Evolutionary conservation across 139 green algal species (phyloP), one percentile per base, ranked within the genome.

Genomic region (Volvox reticuliferus): DNA sequence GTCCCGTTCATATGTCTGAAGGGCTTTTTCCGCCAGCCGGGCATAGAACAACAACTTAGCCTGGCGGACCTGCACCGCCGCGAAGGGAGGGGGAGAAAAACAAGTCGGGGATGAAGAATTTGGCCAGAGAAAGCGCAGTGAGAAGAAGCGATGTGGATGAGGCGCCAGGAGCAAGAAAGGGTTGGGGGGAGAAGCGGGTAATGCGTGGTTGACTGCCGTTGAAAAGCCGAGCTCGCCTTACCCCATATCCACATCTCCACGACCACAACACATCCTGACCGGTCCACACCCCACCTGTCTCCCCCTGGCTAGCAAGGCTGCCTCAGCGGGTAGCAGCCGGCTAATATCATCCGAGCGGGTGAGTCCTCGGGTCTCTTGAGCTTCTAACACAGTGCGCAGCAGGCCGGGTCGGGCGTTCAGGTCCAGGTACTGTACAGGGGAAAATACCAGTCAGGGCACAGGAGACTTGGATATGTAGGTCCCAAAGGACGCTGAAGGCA

Each of bases 1-100:
- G 92, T 98, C 97, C 0, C 97, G 93, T 95, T 99, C 96, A 85
- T 99, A 99, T 1, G 94, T 96, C 88, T 96, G 91, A 77, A 99
- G 94, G 32, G 77, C 93, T 88, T 98, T 98, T 93, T 99, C 97
- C 21, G 95, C 96, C 88, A 98, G 93, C 78, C 95, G 95, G 1
- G 96, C 94, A 79, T 95, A 99, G 85, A 98, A 98, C 21, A 99
- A 95, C 79, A 99, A 94, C 94, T 98, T 98, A 91, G 97, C 94
- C 89, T 96, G 91, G 17, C 97, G 97, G 1, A 92, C 83, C 82
- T 91, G 85, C 16, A 32, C 2, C 61, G 61, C 13, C 3, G 79
- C 26, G 79, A n/a, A 73, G 65, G 65, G 65, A 73, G 65, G 16
- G 9, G 65, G 24, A 73, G 24, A 5, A 28, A 73, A 73, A 73